Conservation (phyloP, 208 protist genomes). For the Leptomonas seymouri region DNA sequence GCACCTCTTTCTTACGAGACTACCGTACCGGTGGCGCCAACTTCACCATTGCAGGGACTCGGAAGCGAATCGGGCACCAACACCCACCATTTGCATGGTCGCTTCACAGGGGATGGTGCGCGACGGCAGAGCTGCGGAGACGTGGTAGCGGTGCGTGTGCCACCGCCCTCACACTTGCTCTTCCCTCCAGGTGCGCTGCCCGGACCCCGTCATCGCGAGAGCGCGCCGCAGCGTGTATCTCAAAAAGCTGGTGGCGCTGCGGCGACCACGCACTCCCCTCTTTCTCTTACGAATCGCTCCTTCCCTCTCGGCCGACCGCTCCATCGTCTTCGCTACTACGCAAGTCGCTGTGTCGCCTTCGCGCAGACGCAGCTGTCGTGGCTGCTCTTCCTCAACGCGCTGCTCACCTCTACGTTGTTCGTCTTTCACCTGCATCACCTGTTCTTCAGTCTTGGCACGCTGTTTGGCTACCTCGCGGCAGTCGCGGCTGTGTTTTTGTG, state of each 20-base stretch:
- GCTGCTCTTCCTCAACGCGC: slow-evolving; percentile 21
- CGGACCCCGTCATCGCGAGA: slow-evolving; percentile 12
- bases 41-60: neutral
- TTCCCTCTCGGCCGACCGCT: neutral
- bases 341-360: neutral
- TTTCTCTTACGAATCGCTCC: neutral
- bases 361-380: slow-evolving; percentile 27
- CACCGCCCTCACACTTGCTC: neutral
- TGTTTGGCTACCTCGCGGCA: slow-evolving; percentile 37
- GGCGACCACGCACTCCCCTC: neutral
- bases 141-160: neutral
- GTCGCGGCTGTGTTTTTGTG: slow-evolving; percentile 35
- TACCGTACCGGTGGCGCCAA: neutral
- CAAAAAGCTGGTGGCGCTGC: neutral
- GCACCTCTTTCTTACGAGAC: neutral
- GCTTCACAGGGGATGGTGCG: neutral
- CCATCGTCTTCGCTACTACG: neutral
- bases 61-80: neutral
- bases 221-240: neutral
- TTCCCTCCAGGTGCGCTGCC: neutral
- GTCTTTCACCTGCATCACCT: slow-evolving; percentile 36
- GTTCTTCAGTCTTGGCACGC: slow-evolving; percentile 31
- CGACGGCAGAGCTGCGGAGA: neutral
- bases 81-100: neutral
- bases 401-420: slow-evolving; percentile 14